Evolutionary conservation across 1,284 basidiomycete genomes (phyloP).

Genomic region (Sanghuangporus weigelae): DNA sequence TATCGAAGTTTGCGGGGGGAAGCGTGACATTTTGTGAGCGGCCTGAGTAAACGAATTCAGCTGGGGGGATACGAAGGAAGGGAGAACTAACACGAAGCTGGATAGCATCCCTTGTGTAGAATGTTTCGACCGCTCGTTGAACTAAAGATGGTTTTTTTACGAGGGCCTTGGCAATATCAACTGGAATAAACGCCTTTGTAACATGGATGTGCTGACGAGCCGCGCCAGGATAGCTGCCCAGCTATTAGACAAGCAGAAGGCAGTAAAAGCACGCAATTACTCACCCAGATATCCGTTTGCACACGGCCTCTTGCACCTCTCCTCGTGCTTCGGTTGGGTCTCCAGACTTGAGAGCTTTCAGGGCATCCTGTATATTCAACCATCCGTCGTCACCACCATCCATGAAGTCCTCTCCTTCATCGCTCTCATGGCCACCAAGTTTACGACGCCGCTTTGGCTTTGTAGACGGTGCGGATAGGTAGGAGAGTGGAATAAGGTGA

Average conservation of each 20-base stretch:
- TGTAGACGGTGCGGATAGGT: constrained; percentile 61
- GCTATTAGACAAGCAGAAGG: constrained; percentile 16
- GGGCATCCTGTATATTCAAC: constrained; percentile 60
- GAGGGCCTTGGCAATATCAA: constrained; percentile 73
- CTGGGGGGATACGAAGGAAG: background rate
- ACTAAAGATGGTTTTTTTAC: constrained; percentile 61
- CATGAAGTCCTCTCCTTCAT: constrained; percentile 34
- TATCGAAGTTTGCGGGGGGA: constrained; percentile 66
- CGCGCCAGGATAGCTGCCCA: constrained; percentile 62
- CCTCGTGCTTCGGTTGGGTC: constrained; percentile 52
- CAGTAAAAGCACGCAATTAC: constrained; percentile 18
- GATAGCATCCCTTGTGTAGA: constrained; percentile 88
- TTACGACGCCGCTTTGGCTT: constrained; percentile 40
- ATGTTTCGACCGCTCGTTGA: constrained; percentile 83
- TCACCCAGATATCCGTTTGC: constrained; percentile 63
- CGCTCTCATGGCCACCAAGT: constrained; percentile 43
- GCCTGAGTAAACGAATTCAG: constrained; percentile 41
- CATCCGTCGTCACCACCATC: constrained; percentile 46
- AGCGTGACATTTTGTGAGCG: constrained; percentile 83
- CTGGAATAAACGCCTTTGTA: constrained; percentile 77
- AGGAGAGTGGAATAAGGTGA: constrained; percentile 79
- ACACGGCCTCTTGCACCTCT: constrained; percentile 58
- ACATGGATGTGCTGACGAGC: constrained; percentile 71
- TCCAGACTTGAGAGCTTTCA: constrained; percentile 56
- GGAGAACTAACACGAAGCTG: constrained; percentile 69